Evolutionary conservation across 495 filamentous ascomycete species (phyloP).

Genomic region (Podospora fimiseda): DNA sequence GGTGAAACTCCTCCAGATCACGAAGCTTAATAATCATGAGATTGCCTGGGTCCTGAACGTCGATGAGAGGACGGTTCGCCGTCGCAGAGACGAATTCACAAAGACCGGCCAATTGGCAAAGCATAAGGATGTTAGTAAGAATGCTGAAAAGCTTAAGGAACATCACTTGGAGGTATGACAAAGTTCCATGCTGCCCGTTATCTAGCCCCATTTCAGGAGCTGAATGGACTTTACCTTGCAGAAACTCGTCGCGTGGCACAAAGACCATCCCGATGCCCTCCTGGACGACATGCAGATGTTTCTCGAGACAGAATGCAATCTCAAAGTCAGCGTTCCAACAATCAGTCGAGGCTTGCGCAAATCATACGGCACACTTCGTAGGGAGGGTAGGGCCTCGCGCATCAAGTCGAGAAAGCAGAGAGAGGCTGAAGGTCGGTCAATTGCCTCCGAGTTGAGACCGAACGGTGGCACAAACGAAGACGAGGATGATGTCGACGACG

Average conservation of each 20-base stretch:
- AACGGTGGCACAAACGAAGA: neutral
- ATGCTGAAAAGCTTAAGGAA: conserved; percentile 26
- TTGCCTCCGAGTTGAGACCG: conserved; percentile 5
- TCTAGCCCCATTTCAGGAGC: neutral
- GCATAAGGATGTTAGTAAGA: conserved; percentile 23
- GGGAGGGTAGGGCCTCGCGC: conserved; percentile 5
- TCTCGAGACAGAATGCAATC: conserved; percentile 15
- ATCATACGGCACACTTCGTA: conserved; percentile 5
- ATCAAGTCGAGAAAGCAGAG: conserved; percentile 11
- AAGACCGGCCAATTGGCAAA: conserved; percentile 17
- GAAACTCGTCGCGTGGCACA: conserved; percentile 25
- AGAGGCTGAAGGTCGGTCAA: conserved; percentile 12
- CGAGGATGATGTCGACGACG: neutral
- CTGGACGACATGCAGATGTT: conserved; percentile 27
- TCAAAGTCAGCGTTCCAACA: conserved; percentile 20
- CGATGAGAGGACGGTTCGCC: conserved; percentile 21
- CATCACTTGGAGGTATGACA: conserved; percentile 22
- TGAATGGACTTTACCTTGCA: neutral
- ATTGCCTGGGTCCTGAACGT: conserved; percentile 19
- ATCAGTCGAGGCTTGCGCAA: conserved; percentile 14
- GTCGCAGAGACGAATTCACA: conserved; percentile 19
- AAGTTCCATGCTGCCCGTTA: neutral
- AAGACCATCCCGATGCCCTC: conserved; percentile 21
- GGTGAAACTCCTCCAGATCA: conserved; percentile 15
- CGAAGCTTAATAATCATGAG: conserved; percentile 23